Conservation (phyloP, 768 basidiomycete species). For the Ramaria sp. region DNA sequence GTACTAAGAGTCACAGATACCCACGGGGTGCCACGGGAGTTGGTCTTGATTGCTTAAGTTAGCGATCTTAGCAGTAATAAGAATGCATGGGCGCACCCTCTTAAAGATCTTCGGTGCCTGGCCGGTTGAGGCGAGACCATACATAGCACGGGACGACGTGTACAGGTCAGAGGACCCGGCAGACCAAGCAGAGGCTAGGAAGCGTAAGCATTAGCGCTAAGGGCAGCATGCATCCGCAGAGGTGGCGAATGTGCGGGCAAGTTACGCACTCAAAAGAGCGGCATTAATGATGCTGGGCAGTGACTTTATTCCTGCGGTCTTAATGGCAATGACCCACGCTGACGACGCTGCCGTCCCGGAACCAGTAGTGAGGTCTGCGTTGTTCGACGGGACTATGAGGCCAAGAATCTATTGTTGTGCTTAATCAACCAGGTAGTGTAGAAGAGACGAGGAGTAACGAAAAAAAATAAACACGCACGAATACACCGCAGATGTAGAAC, state of each 20-base stretch:
- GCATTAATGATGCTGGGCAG: constrained; percentile 53
- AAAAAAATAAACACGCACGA: constrained; percentile 13
- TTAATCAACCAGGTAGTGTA: too few species aligned
- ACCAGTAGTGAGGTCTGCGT: constrained; percentile 22
- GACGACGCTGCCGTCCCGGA: constrained; percentile 19
- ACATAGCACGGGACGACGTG: constrained; percentile 37
- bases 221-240: constrained; percentile 13
- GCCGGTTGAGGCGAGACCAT: constrained; percentile 38
- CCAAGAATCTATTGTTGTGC: constrained; percentile 24
- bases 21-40: constrained; percentile 4
- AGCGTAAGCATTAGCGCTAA: constrained; percentile 26
- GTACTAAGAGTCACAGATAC: not conserved
- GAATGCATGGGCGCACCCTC: constrained; percentile 26
- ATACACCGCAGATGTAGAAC: constrained; percentile 19
- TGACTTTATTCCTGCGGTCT: constrained; percentile 30
- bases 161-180: constrained; percentile 44
- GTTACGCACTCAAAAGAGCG: constrained; percentile 37
- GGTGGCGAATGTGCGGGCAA: not conserved
- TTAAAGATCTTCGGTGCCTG: constrained; percentile 45
- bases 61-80: too few species aligned
- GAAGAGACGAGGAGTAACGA: too few species aligned
- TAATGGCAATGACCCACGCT: constrained; percentile 32
- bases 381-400: constrained; percentile 24
- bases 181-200: constrained; percentile 47
- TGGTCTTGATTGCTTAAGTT: constrained; percentile 23